Evolutionary conservation across 106 monocot species (phyloP), one percentile per base, ranked within the genome.

Genomic region (Dendrobium catenatum): DNA sequence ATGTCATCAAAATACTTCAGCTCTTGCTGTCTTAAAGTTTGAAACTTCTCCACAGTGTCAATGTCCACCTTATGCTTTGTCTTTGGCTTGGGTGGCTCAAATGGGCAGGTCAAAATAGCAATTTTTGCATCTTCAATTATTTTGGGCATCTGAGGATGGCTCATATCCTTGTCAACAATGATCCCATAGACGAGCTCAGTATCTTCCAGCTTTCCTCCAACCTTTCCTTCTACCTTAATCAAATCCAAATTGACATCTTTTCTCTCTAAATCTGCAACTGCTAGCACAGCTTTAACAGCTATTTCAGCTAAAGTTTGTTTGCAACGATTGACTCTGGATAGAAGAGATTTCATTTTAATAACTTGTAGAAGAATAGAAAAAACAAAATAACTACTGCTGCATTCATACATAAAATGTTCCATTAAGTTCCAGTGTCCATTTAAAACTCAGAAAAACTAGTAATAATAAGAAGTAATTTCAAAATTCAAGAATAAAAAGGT

Each of bases 51-150:
- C 64, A 98, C 94, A 79, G 90, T 93, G 77, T 98, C 94, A 89
- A 94, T 94, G 87, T 98, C 97, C 79, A 98, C 94, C 92, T 94
- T 98, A 92, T 98, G 97, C 84, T 98, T 98, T 76, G 97, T 98
- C 89, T 98, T 98, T n/a, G 97, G 97, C 86, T 98, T 98, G 0
- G 97, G 94, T 79, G 97, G 92, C 89, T 98, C 97, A 86, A 98
- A 98, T 82, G 97, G 92, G 84, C 97, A 98, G 42, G 97, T 98
- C 56, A 98, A 76, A 37, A 98, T 98, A 73, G 97, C 97, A 88
- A 98, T 94, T 66, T 94, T 98, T 27, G 92, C 94, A 91, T 98
- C 83, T 80, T 98, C 90, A 82, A 98, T 98, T 78, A 79, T 80
- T 78, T 94, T 98, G 51, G 97, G 94, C 97, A 94, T 94, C 84